Base-by-base conservation (phyloP, 2,329 filamentous ascomycete genomes). In the Arachnomyces sp. region DNA sequence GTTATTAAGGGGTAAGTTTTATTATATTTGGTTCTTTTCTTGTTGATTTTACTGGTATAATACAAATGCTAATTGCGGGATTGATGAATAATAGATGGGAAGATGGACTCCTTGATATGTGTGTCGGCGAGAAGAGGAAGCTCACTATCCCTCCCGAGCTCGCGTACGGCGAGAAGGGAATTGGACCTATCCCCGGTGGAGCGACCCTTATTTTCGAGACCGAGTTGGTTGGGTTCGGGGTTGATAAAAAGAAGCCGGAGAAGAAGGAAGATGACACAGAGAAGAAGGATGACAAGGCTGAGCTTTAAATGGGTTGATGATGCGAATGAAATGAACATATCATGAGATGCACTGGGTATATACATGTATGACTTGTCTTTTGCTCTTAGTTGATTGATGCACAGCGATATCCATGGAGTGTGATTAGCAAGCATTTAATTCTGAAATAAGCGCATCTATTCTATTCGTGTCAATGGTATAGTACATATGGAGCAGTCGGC, bases 171-270 rank as follows among this genome's bases (percentile, higher is more conserved):
- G 69, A 82, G 47, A 73, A 79, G 39, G 72, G 65, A 29, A 76
- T 85, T 59, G 88, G 88, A 1, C 87, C 88, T 15, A 96, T 96
- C 57, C 88, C 89, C 13, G 79, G 76, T 3, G 81, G 80, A 25
- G 79, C 84, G 51, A 93, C 86, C 43, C 66, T 96, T 56, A 79
- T 96, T 39, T 95, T 96, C 59, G 86, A 94, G 70, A 94, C 89
- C 34, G 87, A 94, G 67, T 70, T 96, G 50, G 71, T 95, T 54
- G 81, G 76, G 41, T 95, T 96, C 57, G 71, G 80, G 12, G 88
- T 88, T 20, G 84, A 18, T 3, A 8, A 17, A 28, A 38, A 16
- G n/a, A 35, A 16, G 33, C 7, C 4, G 33, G n/a, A 16, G 33
- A 20, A 16, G 33, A 35, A 35, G 31, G 15, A 15, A 14, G 14